phyloP scores from a whole-genome alignment of 495 filamentous ascomycete genomes.

The Rhypophila decipiens region DNA sequence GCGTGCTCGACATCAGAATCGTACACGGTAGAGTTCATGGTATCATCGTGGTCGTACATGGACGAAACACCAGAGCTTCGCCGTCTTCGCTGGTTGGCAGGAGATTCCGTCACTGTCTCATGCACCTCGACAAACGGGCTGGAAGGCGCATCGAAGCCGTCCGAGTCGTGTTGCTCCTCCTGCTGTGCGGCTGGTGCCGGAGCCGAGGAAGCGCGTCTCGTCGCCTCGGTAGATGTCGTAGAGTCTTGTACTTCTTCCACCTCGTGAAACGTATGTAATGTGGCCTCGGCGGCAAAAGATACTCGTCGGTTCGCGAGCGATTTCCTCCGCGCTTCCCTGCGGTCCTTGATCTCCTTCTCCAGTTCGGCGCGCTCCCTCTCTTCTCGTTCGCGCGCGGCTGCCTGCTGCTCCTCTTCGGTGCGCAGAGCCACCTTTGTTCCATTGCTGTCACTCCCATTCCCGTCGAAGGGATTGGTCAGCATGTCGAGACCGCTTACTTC shows the following conservation, averaged over 20 bases:
- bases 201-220: conserved; percentile 62
- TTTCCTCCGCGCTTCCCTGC: conserved; percentile 80
- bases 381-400: conserved; percentile 65
- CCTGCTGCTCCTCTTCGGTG: conserved; percentile 76
- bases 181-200: conserved; percentile 37
- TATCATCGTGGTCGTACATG: conserved; percentile 52
- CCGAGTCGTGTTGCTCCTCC: conserved; percentile 30
- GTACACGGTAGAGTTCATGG: conserved; percentile 70
- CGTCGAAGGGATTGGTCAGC: conserved; percentile 46
- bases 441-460: conserved; percentile 26
- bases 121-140: conserved; percentile 57
- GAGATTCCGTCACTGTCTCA: conserved; percentile 56
- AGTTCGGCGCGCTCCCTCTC: conserved; percentile 60
- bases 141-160: conserved; percentile 56
- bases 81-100: conserved; percentile 60
- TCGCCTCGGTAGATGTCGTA: conserved; percentile 74
- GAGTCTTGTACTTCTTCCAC: conserved; percentile 83
- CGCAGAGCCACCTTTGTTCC: conserved; percentile 46
- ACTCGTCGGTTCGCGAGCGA: conserved; percentile 90
- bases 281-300: conserved; percentile 95
- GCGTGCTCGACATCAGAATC: conserved; percentile 60
- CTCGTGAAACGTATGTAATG: conserved; percentile 95
- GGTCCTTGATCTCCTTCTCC: conserved; percentile 64
- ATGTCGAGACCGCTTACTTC: conserved; percentile 32
- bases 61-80: conserved; percentile 58